Percentiles rank a stretch among this genome's conserved stretches.
These are phyloP conservation scores for Cladophialophora exuberans DNA, from an alignment of 2,329 filamentous ascomycete species.

Conservation along the genomic window DNA sequence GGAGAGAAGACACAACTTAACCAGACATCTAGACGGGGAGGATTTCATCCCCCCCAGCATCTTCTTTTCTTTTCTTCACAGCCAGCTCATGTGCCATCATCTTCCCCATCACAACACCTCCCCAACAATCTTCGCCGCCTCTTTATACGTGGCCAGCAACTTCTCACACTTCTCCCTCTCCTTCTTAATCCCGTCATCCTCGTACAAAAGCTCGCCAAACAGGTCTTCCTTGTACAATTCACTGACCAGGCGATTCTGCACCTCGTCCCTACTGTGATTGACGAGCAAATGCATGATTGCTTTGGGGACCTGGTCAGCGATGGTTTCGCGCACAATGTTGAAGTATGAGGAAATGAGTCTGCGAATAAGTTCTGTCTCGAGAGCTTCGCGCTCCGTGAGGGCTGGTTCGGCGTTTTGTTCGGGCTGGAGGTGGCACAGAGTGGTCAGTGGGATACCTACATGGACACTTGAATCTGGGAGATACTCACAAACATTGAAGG, in stretches of 20 bases:
- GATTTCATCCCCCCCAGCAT: neutral
- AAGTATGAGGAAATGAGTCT: conserved; percentile 98
- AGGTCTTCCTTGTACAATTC: conserved; percentile 90
- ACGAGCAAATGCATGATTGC: conserved; percentile 98
- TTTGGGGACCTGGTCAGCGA: conserved; percentile 97
- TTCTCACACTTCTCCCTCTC: conserved; percentile 99
- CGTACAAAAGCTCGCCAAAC: conserved; percentile 92
- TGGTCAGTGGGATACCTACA: conserved; percentile 12
- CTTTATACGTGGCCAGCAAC: conserved; percentile 90
- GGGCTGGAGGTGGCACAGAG: conserved; percentile 36
- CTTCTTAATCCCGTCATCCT: conserved; percentile 96
- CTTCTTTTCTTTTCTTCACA: neutral
- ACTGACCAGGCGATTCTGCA: conserved; percentile 94
- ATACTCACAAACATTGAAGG: conserved; percentile 53
- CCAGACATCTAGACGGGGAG: too few species aligned
- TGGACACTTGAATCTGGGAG: neutral
- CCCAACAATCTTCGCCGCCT: conserved; percentile 96
- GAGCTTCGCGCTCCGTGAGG: conserved; percentile 90
- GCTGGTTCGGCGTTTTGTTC: conserved; percentile 70
- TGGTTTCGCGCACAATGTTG: conserved; percentile 98
- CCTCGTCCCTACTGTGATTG: conserved; percentile 97
- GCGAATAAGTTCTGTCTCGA: conserved; percentile 97
- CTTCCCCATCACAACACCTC: conserved; percentile 71
- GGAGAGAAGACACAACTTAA: too few species aligned
- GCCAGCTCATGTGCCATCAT: too few species aligned